Percentiles rank a stretch among this genome's conserved stretches.
phyloP scores from a whole-genome alignment of 2,329 filamentous ascomycete species.

The Hypoxylon sp. region DNA sequence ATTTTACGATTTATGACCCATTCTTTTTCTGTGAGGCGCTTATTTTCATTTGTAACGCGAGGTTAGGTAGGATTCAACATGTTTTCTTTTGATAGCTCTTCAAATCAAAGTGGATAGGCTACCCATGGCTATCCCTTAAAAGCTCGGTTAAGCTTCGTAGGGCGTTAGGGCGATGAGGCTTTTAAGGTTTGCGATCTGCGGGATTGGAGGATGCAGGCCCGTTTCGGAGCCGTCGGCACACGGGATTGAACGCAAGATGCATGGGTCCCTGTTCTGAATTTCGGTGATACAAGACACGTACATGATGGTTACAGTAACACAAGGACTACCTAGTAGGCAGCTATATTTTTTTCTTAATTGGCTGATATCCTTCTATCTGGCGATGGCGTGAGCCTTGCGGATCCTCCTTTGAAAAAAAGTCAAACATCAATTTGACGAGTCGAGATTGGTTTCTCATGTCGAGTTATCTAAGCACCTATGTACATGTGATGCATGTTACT shows the following conservation, averaged over 20 bases:
- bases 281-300: background rate
- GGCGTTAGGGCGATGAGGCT: conserved; percentile 5
- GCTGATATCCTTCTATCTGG: background rate
- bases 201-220: conserved; percentile 4
- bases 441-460: background rate
- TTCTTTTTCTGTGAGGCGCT: conserved; percentile 7
- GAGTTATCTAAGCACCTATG: no score
- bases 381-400: background rate
- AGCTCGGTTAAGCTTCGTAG: background rate
- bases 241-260: background rate
- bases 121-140: background rate
- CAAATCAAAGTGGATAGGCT: background rate
- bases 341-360: background rate
- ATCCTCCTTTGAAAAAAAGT: background rate
- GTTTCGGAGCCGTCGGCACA: conserved; percentile 2
- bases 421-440: background rate
- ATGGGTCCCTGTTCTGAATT: background rate
- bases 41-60: conserved; percentile 7
- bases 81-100: conserved; percentile 6
- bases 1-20: background rate
- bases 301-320: background rate
- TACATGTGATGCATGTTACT: no score
- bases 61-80: conserved; percentile 12
- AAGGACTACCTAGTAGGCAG: conserved; percentile 1
- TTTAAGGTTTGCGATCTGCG: conserved; percentile 19